phyloP scores from a whole-genome alignment of 169 alveolate genomes.

The Cyclospora cayetanensis region DNA sequence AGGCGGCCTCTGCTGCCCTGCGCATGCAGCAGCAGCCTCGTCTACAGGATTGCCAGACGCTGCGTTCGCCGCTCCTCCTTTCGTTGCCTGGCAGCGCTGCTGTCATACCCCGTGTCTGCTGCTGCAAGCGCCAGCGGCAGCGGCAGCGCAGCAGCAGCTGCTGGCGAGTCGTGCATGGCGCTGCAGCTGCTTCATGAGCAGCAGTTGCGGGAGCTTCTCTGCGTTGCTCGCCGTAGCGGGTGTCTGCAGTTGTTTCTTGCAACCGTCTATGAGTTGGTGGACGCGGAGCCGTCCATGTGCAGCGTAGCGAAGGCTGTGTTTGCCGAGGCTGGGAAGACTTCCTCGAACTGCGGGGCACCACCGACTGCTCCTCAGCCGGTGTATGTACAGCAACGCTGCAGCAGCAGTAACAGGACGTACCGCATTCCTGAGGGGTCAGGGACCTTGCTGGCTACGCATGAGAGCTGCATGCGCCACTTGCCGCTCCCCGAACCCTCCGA shows the following conservation, averaged over 20 bases:
- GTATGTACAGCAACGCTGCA: constrained; percentile 58
- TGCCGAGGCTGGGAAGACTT: background rate
- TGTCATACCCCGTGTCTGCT: background rate
- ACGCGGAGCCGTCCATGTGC: background rate
- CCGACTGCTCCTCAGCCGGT: background rate
- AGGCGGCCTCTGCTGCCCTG: constrained; percentile 37
- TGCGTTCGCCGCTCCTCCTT: constrained; percentile 69
- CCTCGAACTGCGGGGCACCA: background rate
- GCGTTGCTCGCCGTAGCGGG: background rate
- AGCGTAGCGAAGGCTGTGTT: background rate
- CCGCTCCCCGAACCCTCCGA: constrained; percentile 93
- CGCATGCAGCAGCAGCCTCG: constrained; percentile 28
- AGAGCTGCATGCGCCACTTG: constrained; percentile 84
- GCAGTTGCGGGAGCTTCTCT: background rate
- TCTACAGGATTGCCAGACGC: background rate
- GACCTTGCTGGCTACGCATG: constrained; percentile 66
- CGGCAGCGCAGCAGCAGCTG: background rate
- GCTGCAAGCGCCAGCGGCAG: background rate
- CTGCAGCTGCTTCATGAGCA: constrained; percentile 32
- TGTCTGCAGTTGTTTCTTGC: constrained; percentile 5
- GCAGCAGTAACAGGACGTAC: background rate
- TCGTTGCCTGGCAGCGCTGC: constrained; percentile 64
- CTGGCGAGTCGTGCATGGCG: constrained; percentile 1
- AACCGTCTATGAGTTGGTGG: constrained; percentile 9
- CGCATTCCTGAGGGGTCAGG: background rate